A percentile compares a stretch with the other conserved stretches of the same genome.
These are phyloP conservation scores for Pachysolen tannophilus DNA, from an alignment of 805 yeast genomes.

Conservation along the genomic window DNA sequence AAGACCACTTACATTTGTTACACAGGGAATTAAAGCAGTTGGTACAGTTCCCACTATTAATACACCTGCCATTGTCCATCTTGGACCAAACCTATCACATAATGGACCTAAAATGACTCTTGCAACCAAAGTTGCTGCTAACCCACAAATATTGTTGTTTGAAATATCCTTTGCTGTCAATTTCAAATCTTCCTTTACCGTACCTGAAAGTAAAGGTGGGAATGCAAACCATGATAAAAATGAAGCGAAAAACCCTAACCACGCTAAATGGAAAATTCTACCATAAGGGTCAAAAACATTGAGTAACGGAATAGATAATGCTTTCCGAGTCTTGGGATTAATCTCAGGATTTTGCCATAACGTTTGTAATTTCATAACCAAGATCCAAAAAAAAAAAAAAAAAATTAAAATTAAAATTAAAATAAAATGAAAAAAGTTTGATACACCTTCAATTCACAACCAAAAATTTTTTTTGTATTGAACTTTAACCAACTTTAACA, in stretches of 20 bases:
- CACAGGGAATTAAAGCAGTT: constrained; percentile 20
- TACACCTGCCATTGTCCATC: constrained; percentile 18
- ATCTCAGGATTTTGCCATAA: constrained; percentile 18
- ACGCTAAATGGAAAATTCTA: constrained; percentile 19
- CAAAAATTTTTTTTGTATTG: no score
- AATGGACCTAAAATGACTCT: constrained; percentile 21
- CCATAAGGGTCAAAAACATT: constrained; percentile 18
- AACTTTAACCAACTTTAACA: no score
- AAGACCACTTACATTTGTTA: constrained; percentile 16
- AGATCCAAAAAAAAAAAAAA: no score
- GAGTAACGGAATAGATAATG: constrained; percentile 18
- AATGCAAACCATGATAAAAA: constrained; percentile 25
- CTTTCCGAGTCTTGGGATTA: constrained; percentile 20
- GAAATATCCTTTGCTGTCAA: constrained; percentile 19
- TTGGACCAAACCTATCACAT: constrained; percentile 22
- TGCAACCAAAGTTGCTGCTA: constrained; percentile 21
- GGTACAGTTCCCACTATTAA: constrained; percentile 20
- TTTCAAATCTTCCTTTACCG: constrained; percentile 16
- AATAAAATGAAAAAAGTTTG: no score
- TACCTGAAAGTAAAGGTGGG: constrained; percentile 21
- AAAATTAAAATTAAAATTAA: no score
- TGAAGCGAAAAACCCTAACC: constrained; percentile 24
- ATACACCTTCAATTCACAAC: no score
- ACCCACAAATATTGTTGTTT: constrained; percentile 23
- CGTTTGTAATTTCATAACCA: constrained; percentile 9